Conservation (phyloP, 345 rosid genomes). For the Clausena lansium region DNA sequence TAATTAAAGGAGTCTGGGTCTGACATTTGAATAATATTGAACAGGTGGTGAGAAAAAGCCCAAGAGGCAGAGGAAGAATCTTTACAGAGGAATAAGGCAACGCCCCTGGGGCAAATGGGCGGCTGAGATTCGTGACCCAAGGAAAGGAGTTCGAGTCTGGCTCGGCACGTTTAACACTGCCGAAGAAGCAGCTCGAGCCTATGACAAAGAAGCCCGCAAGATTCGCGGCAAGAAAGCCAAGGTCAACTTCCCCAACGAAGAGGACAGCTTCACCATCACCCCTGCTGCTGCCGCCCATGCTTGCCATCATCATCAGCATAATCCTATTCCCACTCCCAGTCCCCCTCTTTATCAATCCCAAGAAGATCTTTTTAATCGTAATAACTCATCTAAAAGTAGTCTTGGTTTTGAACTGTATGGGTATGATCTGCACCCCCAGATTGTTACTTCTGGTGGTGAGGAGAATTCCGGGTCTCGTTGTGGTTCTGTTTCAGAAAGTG, state of each 20-base stretch:
- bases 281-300: neutral
- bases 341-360: neutral
- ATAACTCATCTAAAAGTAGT: neutral
- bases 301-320: conserved; percentile 3
- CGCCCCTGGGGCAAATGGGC: conserved; percentile 99
- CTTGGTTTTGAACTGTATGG: conserved; percentile 24
- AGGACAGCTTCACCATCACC: conserved; percentile 15
- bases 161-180: conserved; percentile 91
- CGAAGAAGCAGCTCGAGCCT: conserved; percentile 90
- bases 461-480: conserved; percentile 30
- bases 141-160: conserved; percentile 93
- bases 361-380: neutral
- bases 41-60: conserved; percentile 47
- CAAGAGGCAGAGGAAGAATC: conserved; percentile 75
- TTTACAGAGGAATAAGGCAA: conserved; percentile 86
- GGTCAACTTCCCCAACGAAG: conserved; percentile 81
- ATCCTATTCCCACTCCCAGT: neutral
- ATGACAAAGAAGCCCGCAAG: conserved; percentile 78
- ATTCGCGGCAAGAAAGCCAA: conserved; percentile 88
- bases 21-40: conserved; percentile 14
- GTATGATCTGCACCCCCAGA: conserved; percentile 36
- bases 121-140: conserved; percentile 94
- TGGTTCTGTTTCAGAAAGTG: conserved; percentile 13
- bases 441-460: conserved; percentile 20
- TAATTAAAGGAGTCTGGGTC: neutral